Conservation (phyloP, 176 grass and related monocot species). For the Lolium rigidum region DNA sequence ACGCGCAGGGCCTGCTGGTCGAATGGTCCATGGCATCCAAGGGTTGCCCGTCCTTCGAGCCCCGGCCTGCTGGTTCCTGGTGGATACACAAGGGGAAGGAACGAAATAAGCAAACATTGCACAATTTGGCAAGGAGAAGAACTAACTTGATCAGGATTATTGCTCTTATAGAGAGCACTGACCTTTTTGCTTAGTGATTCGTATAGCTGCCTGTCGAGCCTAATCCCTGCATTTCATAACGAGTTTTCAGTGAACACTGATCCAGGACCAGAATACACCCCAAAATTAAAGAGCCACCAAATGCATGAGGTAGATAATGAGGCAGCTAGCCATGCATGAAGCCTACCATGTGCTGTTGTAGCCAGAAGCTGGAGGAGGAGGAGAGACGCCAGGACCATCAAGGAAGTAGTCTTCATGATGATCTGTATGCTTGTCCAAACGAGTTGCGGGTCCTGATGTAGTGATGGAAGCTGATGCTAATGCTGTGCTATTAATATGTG, state of each 20-base stretch:
- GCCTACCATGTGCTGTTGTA: constrained; percentile 65
- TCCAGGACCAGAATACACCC: constrained; percentile 4
- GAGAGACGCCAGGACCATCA: constrained; percentile 47
- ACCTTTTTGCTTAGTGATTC: constrained; percentile 47
- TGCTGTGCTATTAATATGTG: constrained; percentile 32
- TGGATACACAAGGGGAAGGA: not conserved
- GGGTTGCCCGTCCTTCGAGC: not conserved
- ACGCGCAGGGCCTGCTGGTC: constrained; percentile 34
- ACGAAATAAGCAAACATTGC: constrained; percentile 1
- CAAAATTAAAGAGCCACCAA: not conserved
- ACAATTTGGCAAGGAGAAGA: not conserved
- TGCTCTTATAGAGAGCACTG: constrained; percentile 33
- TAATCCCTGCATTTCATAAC: constrained; percentile 56
- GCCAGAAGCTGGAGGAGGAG: constrained; percentile 56
- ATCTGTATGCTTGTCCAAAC: constrained; percentile 43
- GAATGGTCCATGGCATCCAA: not conserved
- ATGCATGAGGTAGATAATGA: constrained; percentile 18
- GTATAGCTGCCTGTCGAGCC: constrained; percentile 49
- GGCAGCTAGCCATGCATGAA: not conserved
- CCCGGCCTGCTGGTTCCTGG: not conserved
- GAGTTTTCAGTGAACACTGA: not conserved
- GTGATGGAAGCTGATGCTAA: constrained; percentile 8
- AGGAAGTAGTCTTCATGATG: constrained; percentile 65
- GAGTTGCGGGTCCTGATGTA: not conserved
- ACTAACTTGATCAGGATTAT: not conserved